phyloP scores from a whole-genome alignment of 768 basidiomycete genomes.

The Mycena pura region DNA sequence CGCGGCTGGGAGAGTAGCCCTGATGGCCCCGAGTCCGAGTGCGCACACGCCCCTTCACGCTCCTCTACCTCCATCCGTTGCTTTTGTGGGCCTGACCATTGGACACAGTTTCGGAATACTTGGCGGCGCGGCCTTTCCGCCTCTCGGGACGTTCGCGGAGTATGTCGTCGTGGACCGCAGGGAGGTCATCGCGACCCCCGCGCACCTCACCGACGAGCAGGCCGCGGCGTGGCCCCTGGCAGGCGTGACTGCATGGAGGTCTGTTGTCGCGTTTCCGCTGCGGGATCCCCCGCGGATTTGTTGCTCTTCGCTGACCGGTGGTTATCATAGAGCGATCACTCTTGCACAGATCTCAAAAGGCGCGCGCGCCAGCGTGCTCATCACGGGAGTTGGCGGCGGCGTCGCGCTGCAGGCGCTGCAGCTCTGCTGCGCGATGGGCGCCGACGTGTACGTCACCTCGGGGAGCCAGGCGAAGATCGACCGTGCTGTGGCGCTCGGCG shows the following conservation, averaged over 20 bases:
- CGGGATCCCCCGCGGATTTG: too few species aligned
- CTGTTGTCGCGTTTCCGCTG: too few species aligned
- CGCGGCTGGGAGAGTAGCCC: slow-evolving; percentile 78
- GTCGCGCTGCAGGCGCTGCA: slow-evolving; percentile 82
- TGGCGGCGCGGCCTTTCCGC: slow-evolving; percentile 60
- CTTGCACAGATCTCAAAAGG: neutral
- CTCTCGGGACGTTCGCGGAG: slow-evolving; percentile 77
- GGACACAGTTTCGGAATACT: slow-evolving; percentile 64
- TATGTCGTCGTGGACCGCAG: slow-evolving; percentile 77
- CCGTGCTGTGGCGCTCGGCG: slow-evolving; percentile 71
- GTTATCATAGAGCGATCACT: neutral
- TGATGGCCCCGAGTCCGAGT: slow-evolving; percentile 71
- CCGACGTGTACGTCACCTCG: slow-evolving; percentile 85
- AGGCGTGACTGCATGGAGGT: too few species aligned
- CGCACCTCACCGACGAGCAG: slow-evolving; percentile 71
- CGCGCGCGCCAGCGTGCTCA: slow-evolving; percentile 52
- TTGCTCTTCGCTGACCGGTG: too few species aligned
- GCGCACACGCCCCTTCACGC: neutral
- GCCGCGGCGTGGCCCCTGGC: slow-evolving; percentile 80
- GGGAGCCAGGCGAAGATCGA: slow-evolving; percentile 71
- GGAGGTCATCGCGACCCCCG: slow-evolving; percentile 68
- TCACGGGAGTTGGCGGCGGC: slow-evolving; percentile 86
- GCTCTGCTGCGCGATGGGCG: slow-evolving; percentile 75
- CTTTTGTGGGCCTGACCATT: slow-evolving; percentile 8
- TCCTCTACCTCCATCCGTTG: neutral